Percentiles rank a stretch among this genome's conserved stretches.
These are phyloP conservation scores for Deinandra increscens DNA, from an alignment of 129 eudicot genomes.

Conservation along the genomic window DNA sequence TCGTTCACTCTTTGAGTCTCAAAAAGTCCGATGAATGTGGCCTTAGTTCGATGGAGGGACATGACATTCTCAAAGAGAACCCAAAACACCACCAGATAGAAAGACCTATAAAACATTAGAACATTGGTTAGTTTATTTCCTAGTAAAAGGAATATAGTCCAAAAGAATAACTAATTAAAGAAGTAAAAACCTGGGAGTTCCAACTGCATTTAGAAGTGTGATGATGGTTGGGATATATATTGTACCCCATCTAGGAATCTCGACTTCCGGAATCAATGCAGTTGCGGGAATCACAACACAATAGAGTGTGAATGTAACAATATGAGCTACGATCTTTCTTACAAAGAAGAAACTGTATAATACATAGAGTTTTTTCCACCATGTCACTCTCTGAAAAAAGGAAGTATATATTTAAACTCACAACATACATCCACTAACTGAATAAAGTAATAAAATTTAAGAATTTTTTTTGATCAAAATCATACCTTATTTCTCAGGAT, in stretches of 20 bases:
- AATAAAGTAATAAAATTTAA: background rate
- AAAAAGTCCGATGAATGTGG: conserved; percentile 62
- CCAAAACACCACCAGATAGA: conserved; percentile 68
- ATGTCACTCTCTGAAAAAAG: conserved; percentile 20
- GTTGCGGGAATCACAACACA: conserved; percentile 18
- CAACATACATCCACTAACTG: background rate
- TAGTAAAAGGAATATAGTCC: background rate
- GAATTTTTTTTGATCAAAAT: background rate
- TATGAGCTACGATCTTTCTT: conserved; percentile 8
- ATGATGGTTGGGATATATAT: conserved; percentile 19
- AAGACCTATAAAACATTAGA: conserved; percentile 37
- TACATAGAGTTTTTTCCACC: conserved; percentile 20
- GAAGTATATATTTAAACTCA: background rate
- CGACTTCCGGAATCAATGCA: conserved; percentile 11
- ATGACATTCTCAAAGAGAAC: conserved; percentile 45
- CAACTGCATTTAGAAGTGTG: conserved; percentile 19
- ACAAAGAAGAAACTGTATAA: conserved; percentile 17
- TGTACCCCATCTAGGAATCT: conserved; percentile 18
- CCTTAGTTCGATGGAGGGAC: conserved; percentile 59
- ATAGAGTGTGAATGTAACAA: conserved; percentile 17
- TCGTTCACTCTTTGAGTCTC: conserved; percentile 61
- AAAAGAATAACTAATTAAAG: background rate
- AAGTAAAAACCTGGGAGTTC: conserved; percentile 19
- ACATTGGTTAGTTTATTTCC: background rate
- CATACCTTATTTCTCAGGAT: conserved; percentile 26